These are phyloP conservation scores for Calocybe gambosa DNA, from an alignment of 1,284 basidiomycete genomes.

Conservation along the genomic window DNA sequence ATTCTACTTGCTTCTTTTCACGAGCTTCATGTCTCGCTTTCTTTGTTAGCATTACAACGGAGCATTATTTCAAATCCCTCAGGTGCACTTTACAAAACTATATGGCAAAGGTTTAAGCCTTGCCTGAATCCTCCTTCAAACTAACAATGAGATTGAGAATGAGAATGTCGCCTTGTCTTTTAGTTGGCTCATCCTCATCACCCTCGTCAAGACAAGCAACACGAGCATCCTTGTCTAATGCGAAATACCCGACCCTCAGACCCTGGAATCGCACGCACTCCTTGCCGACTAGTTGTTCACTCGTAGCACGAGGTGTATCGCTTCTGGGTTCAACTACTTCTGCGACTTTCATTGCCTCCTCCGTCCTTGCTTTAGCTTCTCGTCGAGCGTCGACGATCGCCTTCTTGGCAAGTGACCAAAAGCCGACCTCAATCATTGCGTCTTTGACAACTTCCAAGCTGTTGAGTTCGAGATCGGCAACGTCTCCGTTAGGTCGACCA, in stretches of 20 bases:
- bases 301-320: slow-evolving; percentile 63
- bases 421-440: slow-evolving; percentile 86
- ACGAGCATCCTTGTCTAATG: slow-evolving; percentile 82
- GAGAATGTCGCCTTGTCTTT: slow-evolving; percentile 67
- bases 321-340: slow-evolving; percentile 28
- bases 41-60: slow-evolving; percentile 12
- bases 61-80: slow-evolving; percentile 8
- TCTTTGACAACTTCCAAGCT: slow-evolving; percentile 76
- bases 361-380: slow-evolving; percentile 65
- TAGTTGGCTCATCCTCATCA: slow-evolving; percentile 35
- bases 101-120: slow-evolving; percentile 28
- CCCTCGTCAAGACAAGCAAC: slow-evolving; percentile 58
- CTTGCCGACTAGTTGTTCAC: slow-evolving; percentile 82
- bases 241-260: slow-evolving; percentile 92
- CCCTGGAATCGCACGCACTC: slow-evolving; percentile 97
- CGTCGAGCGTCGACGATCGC: slow-evolving; percentile 60
- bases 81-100: neutral
- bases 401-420: slow-evolving; percentile 79
- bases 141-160: slow-evolving; percentile 93
- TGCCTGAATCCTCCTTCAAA: slow-evolving; percentile 94
- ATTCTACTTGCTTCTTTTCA: slow-evolving; percentile 22
- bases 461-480: slow-evolving; percentile 74
- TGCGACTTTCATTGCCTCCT: slow-evolving; percentile 50
- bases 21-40: slow-evolving; percentile 25
- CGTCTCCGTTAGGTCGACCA: slow-evolving; percentile 84